phyloP scores from a whole-genome alignment of 345 rosid species.

The Citrus australasica region DNA sequence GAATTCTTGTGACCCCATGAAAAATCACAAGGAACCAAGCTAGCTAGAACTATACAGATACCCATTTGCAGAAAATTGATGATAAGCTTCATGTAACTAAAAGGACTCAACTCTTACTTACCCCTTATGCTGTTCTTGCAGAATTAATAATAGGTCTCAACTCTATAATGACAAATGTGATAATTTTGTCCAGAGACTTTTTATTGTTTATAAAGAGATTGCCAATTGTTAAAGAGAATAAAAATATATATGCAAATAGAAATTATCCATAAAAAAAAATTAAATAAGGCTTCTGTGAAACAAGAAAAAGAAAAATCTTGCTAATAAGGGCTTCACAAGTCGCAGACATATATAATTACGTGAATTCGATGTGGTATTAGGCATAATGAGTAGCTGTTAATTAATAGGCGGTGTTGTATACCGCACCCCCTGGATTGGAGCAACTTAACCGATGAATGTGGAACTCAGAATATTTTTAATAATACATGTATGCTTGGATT shows the following conservation, averaged over 20 bases:
- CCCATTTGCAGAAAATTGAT: neutral
- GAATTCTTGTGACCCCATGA: constrained; percentile 14
- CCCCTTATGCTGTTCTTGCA: neutral
- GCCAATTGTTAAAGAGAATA: neutral
- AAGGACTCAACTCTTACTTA: neutral
- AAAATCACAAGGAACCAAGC: constrained; percentile 21
- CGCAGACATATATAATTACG: neutral
- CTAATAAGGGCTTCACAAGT: neutral
- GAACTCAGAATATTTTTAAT: neutral
- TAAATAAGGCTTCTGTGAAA: neutral
- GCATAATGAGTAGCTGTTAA: neutral
- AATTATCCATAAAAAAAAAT: no score
- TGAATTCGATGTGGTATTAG: neutral
- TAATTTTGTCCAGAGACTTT: neutral
- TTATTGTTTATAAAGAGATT: neutral
- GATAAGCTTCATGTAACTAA: neutral
- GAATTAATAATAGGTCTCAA: neutral
- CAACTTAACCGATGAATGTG: constrained; percentile 22
- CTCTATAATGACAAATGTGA: neutral
- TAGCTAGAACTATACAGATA: neutral
- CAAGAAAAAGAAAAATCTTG: neutral
- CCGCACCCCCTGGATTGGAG: neutral
- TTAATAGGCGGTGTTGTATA: neutral
- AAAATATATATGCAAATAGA: neutral
- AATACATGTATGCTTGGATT: neutral